Evolutionary conservation across 2,329 filamentous ascomycete species (phyloP).

Genomic region (Colletotrichum paranaense): DNA sequence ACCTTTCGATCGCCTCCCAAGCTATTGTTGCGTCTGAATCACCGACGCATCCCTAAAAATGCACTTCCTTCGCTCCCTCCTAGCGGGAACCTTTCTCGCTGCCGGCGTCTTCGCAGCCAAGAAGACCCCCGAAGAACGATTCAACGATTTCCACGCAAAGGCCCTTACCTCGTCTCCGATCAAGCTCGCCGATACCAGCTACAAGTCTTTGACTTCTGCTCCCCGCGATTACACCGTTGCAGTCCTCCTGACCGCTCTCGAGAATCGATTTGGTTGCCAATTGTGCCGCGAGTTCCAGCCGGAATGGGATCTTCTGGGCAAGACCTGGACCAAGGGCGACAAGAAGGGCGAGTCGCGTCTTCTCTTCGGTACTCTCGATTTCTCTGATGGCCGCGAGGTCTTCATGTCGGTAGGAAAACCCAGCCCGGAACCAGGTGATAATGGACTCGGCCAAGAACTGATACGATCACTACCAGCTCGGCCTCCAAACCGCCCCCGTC

Average conservation of each 20-base stretch:
- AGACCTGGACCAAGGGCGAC: conserved; percentile 89
- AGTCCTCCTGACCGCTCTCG: conserved; percentile 88
- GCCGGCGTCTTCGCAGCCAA: conserved; percentile 72
- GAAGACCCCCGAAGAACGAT: conserved; percentile 73
- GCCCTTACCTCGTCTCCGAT: conserved; percentile 74
- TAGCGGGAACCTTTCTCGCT: conserved; percentile 72
- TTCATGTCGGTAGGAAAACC: conserved; percentile 82
- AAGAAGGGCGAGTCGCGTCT: conserved; percentile 78
- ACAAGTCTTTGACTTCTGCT: conserved; percentile 78
- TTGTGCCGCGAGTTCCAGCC: conserved; percentile 93
- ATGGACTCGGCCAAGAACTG: conserved; percentile 1
- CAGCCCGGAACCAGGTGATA: not conserved
- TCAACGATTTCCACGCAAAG: conserved; percentile 77
- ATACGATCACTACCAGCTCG: conserved; percentile 69
- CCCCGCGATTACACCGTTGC: conserved; percentile 88
- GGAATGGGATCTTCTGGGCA: conserved; percentile 89
- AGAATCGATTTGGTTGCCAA: conserved; percentile 83
- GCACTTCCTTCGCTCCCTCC: conserved; percentile 73
- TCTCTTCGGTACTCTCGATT: conserved; percentile 89
- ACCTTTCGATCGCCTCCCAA: conserved; percentile 39
- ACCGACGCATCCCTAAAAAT: conserved; percentile 60
- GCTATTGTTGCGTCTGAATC: not conserved
- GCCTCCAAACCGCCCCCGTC: conserved; percentile 93
- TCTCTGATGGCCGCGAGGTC: conserved; percentile 81
- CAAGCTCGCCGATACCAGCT: conserved; percentile 81